Conservation (phyloP, 1,284 basidiomycete species). For the Pterulicium gracile region DNA sequence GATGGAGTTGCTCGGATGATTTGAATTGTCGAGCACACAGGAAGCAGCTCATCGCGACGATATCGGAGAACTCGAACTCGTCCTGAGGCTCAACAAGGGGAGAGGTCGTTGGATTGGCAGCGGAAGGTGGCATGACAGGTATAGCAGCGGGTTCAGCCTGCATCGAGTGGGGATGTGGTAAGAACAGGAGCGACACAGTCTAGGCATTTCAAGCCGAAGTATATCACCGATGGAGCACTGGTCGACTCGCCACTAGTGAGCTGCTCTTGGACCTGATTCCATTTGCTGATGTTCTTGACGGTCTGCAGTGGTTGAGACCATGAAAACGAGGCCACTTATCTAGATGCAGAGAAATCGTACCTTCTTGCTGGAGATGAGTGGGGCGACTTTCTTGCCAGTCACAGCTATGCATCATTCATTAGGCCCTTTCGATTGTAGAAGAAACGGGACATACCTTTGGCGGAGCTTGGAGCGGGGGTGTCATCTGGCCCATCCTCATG, state of each 20-base stretch:
- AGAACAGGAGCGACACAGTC: constrained; percentile 18
- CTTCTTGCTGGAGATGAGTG: constrained; percentile 84
- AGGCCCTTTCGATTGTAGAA: constrained; percentile 4
- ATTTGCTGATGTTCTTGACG: constrained; percentile 84
- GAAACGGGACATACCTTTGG: constrained; percentile 34
- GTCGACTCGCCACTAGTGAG: constrained; percentile 27
- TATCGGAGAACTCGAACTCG: constrained; percentile 73
- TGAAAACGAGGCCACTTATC: too few species aligned
- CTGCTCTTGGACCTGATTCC: constrained; percentile 89
- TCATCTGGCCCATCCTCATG: constrained; percentile 16
- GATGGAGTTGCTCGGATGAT: constrained; percentile 67
- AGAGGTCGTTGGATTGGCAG: constrained; percentile 16
- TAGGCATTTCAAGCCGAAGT: constrained; percentile 9
- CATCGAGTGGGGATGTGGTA: neutral
- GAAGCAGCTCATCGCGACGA: constrained; percentile 64
- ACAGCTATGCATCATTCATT: constrained; percentile 29
- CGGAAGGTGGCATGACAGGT: constrained; percentile 14
- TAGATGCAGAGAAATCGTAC: constrained; percentile 27
- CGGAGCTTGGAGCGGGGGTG: constrained; percentile 6
- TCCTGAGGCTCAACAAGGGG: constrained; percentile 30
- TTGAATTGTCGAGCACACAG: constrained; percentile 92
- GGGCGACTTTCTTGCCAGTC: constrained; percentile 66
- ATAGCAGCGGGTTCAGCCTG: constrained; percentile 8
- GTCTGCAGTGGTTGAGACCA: constrained; percentile 38
- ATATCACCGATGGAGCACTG: constrained; percentile 25